These are phyloP conservation scores for Breviolum minutum DNA, from an alignment of 73 alveolate species.

Conservation along the genomic window DNA sequence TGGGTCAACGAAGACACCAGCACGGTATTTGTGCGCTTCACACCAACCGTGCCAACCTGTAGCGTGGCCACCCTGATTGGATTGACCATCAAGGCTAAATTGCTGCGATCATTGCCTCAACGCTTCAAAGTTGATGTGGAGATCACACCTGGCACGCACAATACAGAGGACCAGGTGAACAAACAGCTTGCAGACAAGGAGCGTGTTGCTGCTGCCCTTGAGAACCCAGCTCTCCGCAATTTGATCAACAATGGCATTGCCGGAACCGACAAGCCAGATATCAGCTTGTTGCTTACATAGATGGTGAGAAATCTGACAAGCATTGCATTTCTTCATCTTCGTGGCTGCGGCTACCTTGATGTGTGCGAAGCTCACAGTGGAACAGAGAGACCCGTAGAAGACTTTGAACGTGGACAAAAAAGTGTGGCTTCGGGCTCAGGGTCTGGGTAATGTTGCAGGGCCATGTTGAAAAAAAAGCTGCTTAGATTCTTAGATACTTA, in stretches of 20 bases:
- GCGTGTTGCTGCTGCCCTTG: conserved; percentile 98
- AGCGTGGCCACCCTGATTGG: conserved; percentile 98
- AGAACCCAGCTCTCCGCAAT: conserved; percentile 96
- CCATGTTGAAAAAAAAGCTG: not conserved
- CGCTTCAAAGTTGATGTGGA: conserved; percentile 98
- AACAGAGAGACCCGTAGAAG: no score
- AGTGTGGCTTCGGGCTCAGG: not conserved
- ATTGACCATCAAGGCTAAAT: conserved; percentile 97
- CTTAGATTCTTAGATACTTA: not conserved
- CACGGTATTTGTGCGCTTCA: conserved; percentile 96
- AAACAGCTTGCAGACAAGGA: conserved; percentile 97
- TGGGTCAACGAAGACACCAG: conserved; percentile 77
- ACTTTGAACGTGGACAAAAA: no score
- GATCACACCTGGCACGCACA: conserved; percentile 98
- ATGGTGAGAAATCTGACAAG: not conserved
- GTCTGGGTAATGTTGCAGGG: not conserved
- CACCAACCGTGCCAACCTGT: conserved; percentile 99
- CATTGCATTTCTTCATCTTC: no score
- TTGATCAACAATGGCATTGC: conserved; percentile 96
- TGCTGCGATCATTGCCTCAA: conserved; percentile 76
- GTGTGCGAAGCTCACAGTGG: no score
- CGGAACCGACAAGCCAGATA: conserved; percentile 79
- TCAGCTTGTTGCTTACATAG: conserved; percentile 37
- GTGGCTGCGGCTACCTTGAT: no score
- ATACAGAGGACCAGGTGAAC: conserved; percentile 96